Evolutionary conservation across 1,139 yeast genomes (phyloP).

Genomic region (Kluyveromyces sp.): DNA sequence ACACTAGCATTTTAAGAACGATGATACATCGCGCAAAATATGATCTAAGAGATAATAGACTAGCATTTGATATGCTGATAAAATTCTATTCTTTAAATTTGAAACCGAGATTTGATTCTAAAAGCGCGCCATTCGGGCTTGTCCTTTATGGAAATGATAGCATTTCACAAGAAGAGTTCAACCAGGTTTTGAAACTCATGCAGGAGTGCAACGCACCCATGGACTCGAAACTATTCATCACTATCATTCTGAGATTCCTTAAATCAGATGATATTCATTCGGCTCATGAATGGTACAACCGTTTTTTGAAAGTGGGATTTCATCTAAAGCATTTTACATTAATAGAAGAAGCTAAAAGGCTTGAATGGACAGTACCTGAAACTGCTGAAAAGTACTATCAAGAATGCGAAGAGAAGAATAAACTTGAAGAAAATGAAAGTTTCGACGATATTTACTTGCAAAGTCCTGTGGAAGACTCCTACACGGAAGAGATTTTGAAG

Average conservation of each 20-base stretch:
- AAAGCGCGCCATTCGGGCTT: constrained; percentile 20
- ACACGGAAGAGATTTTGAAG: background rate
- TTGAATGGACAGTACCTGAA: constrained; percentile 22
- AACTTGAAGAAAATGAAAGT: constrained; percentile 1
- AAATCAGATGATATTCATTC: constrained; percentile 12
- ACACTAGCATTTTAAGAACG: constrained; percentile 19
- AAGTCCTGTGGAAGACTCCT: background rate
- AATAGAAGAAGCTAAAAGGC: constrained; percentile 13
- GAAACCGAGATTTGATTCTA: constrained; percentile 6
- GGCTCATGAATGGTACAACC: constrained; percentile 26
- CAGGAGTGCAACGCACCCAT: constrained; percentile 15
- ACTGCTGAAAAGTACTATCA: constrained; percentile 12
- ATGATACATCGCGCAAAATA: constrained; percentile 16
- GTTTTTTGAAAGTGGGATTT: constrained; percentile 17
- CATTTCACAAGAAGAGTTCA: constrained; percentile 15
- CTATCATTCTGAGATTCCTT: constrained; percentile 20
- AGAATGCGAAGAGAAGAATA: background rate
- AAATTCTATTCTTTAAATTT: constrained; percentile 17
- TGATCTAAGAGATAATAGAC: constrained; percentile 15
- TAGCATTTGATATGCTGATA: constrained; percentile 19
- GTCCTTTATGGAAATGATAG: constrained; percentile 18
- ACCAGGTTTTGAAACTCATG: constrained; percentile 18
- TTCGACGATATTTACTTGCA: constrained; percentile 6
- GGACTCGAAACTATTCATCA: constrained; percentile 21
- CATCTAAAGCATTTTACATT: constrained; percentile 16